Percentiles rank a stretch among this genome's conserved stretches.
phyloP scores from a whole-genome alignment of 2,329 filamentous ascomycete species.

The Phialemoniopsis sp. region DNA sequence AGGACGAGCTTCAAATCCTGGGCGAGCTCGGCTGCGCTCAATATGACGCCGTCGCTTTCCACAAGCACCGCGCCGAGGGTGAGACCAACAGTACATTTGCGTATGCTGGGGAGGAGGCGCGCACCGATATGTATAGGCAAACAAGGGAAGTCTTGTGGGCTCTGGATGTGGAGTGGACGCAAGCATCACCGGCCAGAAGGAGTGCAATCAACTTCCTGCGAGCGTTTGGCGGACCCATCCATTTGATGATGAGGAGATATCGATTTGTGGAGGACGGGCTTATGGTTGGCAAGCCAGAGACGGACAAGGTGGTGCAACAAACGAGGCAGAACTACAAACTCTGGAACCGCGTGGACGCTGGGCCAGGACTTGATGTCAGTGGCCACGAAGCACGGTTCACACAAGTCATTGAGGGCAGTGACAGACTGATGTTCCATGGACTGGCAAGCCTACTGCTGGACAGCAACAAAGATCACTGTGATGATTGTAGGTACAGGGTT shows the following conservation, averaged over 20 bases:
- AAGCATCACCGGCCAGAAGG: not conserved
- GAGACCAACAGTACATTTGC: conserved; percentile 27
- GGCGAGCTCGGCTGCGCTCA: conserved; percentile 19
- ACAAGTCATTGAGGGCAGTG: no score
- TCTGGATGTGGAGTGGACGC: conserved; percentile 18
- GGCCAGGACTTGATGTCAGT: no score
- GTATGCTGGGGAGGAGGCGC: conserved; percentile 17
- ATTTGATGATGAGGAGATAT: conserved; percentile 27
- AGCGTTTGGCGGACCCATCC: conserved; percentile 22
- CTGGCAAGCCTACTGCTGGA: no score
- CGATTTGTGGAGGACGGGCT: conserved; percentile 25
- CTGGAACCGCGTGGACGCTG: conserved; percentile 24
- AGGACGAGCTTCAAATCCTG: conserved; percentile 13
- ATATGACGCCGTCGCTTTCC: conserved; percentile 25
- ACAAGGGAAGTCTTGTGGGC: conserved; percentile 25
- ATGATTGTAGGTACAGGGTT: no score
- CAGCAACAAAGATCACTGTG: no score
- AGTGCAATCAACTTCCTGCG: conserved; percentile 18
- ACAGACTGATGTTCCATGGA: no score
- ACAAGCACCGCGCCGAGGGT: conserved; percentile 24
- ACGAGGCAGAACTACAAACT: conserved; percentile 21
- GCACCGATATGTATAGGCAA: conserved; percentile 14
- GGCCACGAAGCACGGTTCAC: no score
- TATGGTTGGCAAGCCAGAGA: conserved; percentile 19
- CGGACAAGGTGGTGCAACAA: conserved; percentile 13